phyloP scores from a whole-genome alignment of 2,329 filamentous ascomycete species.

The Penicillium vulpinum region DNA sequence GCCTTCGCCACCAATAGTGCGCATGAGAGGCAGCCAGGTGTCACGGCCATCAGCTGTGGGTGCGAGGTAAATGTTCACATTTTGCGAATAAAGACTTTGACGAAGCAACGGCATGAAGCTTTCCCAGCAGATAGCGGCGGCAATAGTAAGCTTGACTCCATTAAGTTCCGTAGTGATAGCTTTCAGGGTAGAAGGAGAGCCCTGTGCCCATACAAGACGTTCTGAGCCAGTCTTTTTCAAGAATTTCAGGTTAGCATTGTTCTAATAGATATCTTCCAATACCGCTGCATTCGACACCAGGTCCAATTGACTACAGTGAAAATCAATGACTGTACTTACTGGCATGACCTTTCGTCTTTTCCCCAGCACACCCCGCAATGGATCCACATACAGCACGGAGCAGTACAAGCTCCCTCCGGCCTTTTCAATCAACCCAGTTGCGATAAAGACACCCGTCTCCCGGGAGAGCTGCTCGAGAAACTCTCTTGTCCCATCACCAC shows the following conservation, averaged over 20 bases:
- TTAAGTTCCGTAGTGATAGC: slow-evolving; percentile 78
- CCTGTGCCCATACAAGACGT: slow-evolving; percentile 85
- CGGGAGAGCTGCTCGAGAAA: slow-evolving; percentile 72
- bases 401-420: slow-evolving; percentile 84
- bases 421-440: slow-evolving; percentile 76
- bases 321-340: slow-evolving; percentile 47
- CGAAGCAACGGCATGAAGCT: slow-evolving; percentile 92
- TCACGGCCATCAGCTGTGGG: slow-evolving; percentile 85
- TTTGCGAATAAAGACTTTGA: slow-evolving; percentile 81
- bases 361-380: slow-evolving; percentile 68
- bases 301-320: not conserved
- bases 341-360: slow-evolving; percentile 94
- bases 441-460: slow-evolving; percentile 78
- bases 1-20: slow-evolving; percentile 77
- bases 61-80: slow-evolving; percentile 87
- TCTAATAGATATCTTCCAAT: not conserved
- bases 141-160: slow-evolving; percentile 76
- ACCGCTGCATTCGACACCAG: not conserved
- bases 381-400: slow-evolving; percentile 77
- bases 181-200: slow-evolving; percentile 72
- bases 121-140: slow-evolving; percentile 92
- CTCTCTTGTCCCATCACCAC: slow-evolving; percentile 78
- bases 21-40: slow-evolving; percentile 79
- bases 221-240: slow-evolving; percentile 69
- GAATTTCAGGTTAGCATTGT: not conserved